Evolutionary conservation across 495 filamentous ascomycete species (phyloP).

Genomic region (Echria macrotheca): DNA sequence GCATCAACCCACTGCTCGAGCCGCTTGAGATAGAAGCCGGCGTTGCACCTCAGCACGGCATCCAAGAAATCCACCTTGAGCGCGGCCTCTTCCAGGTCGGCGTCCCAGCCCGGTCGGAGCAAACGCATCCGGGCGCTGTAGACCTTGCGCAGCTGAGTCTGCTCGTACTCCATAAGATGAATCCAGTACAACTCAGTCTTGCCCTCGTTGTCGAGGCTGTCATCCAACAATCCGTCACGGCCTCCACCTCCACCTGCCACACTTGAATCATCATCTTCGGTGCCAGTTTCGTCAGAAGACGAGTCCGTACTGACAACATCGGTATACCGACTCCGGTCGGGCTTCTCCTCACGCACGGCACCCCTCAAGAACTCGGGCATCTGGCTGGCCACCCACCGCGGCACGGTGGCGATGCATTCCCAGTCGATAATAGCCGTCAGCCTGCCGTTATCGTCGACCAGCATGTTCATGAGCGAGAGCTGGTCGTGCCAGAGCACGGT

Average conservation of each 20-base stretch:
- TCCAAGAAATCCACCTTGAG: constrained; percentile 21
- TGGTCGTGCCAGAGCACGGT: constrained; percentile 44
- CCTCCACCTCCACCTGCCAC: constrained; percentile 6
- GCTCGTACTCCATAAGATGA: constrained; percentile 35
- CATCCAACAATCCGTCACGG: too few relatives aligned
- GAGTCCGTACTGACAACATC: too few relatives aligned
- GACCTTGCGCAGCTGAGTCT: constrained; percentile 29
- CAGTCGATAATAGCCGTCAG: constrained; percentile 49
- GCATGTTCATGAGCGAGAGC: constrained; percentile 45
- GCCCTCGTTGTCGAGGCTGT: constrained; percentile 30
- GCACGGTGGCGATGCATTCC: constrained; percentile 47
- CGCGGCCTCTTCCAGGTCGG: constrained; percentile 10
- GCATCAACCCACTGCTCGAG: constrained; percentile 29
- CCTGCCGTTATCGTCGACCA: constrained; percentile 38
- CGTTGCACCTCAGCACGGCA: constrained; percentile 18
- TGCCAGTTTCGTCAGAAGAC: too few relatives aligned
- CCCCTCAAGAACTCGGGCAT: constrained; percentile 40
- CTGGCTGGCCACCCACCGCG: constrained; percentile 42
- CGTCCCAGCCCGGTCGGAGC: constrained; percentile 19
- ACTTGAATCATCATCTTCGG: constrained; percentile 15
- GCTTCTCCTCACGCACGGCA: constrained; percentile 22
- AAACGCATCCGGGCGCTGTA: constrained; percentile 24
- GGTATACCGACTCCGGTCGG: constrained; percentile 28
- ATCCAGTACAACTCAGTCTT: constrained; percentile 33
- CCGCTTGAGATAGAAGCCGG: constrained; percentile 21